A percentile compares a stretch with the other conserved stretches of the same genome.
These are phyloP conservation scores for Penicillium nucicola DNA, from an alignment of 495 filamentous ascomycete genomes.

Conservation along the genomic window DNA sequence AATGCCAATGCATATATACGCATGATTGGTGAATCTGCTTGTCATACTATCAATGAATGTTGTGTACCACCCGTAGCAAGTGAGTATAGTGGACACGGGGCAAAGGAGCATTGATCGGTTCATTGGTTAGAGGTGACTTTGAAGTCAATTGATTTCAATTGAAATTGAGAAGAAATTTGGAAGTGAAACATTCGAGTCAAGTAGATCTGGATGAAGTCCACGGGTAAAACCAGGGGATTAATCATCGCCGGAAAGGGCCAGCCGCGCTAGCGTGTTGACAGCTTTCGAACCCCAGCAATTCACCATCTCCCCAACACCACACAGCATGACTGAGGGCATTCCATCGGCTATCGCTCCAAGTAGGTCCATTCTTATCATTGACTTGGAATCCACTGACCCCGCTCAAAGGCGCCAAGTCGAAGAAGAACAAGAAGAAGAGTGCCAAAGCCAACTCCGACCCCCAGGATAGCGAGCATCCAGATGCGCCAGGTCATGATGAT, in stretches of 20 bases:
- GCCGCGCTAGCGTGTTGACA: conserved; percentile 44
- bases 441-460: conserved; percentile 35
- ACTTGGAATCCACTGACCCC: conserved; percentile 5
- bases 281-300: conserved; percentile 20
- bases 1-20: no score
- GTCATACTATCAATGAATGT: no score
- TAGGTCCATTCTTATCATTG: conserved; percentile 6
- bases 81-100: no score
- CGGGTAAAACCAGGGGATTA: conserved; percentile 14
- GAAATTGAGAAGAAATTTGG: no score
- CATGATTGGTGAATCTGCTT: no score
- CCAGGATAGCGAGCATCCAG: conserved; percentile 12
- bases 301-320: conserved; percentile 7
- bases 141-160: no score
- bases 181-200: no score
- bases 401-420: conserved; percentile 52
- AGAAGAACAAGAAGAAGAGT: conserved; percentile 68
- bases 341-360: conserved; percentile 18
- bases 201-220: no score
- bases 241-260: conserved; percentile 25
- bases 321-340: conserved; percentile 37
- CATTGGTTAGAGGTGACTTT: no score
- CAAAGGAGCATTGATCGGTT: no score
- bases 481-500: conserved; percentile 12
- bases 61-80: no score